These are phyloP conservation scores for Beauveria australis DNA, from an alignment of 2,329 filamentous ascomycete genomes.

Conservation along the genomic window DNA sequence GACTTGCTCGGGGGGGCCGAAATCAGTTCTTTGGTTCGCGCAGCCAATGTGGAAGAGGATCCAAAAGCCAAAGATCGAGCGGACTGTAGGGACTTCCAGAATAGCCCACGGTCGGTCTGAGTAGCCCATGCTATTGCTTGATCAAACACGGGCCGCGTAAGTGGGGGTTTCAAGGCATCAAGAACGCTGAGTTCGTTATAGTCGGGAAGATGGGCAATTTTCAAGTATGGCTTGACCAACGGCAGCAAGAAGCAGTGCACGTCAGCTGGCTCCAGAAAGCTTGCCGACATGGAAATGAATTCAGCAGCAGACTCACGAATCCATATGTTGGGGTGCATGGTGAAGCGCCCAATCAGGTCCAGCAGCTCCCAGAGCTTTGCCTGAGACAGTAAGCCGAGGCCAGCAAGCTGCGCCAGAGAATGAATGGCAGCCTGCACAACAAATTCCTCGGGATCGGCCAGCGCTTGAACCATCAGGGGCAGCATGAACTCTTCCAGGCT, in stretches of 20 bases:
- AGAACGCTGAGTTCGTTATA: constrained; percentile 68
- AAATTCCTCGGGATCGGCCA: constrained; percentile 88
- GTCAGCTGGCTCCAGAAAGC: constrained; percentile 70
- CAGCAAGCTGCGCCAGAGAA: constrained; percentile 80
- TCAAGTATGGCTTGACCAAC: constrained; percentile 73
- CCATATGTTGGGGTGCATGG: constrained; percentile 92
- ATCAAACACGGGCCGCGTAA: constrained; percentile 75
- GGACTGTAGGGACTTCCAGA: constrained; percentile 74
- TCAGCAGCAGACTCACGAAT: constrained; percentile 83
- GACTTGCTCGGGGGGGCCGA: constrained; percentile 53
- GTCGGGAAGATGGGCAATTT: constrained; percentile 55
- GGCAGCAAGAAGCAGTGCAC: constrained; percentile 76
- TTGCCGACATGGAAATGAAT: constrained; percentile 70
- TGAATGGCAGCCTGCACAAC: constrained; percentile 87
- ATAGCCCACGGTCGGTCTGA: constrained; percentile 71
- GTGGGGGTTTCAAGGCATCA: constrained; percentile 72
- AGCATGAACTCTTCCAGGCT: constrained; percentile 92
- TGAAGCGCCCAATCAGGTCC: constrained; percentile 73
- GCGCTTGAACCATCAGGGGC: constrained; percentile 88
- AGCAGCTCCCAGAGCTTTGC: constrained; percentile 81
- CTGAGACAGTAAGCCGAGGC: constrained; percentile 78
- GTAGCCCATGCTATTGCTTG: constrained; percentile 78
- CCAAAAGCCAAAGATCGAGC: constrained; percentile 58
- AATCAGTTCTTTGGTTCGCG: constrained; percentile 48
- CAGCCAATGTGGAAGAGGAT: constrained; percentile 43